These are phyloP conservation scores for Phanerochaete sordida DNA, from an alignment of 768 basidiomycete genomes.

Conservation along the genomic window DNA sequence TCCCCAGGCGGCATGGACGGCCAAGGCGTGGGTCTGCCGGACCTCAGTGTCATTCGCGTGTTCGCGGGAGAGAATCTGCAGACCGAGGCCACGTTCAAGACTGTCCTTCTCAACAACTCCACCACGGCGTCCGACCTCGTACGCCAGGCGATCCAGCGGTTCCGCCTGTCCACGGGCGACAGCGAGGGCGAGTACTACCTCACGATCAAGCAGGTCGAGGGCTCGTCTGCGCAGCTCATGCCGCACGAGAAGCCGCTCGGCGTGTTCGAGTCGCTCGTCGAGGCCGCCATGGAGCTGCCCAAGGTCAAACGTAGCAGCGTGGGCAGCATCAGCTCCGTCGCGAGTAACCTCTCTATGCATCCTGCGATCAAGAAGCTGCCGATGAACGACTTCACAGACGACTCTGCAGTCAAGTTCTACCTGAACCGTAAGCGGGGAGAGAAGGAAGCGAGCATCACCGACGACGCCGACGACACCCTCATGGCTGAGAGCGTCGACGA, in stretches of 20 bases:
- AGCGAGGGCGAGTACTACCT: slow-evolving; percentile 72
- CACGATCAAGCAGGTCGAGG: slow-evolving; percentile 91
- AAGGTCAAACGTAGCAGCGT: slow-evolving; percentile 92
- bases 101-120: slow-evolving; percentile 84
- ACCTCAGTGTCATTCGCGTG: slow-evolving; percentile 91
- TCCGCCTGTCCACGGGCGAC: slow-evolving; percentile 69
- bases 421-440: slow-evolving; percentile 61
- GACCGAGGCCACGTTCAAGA: slow-evolving; percentile 98
- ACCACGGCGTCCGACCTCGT: slow-evolving; percentile 85
- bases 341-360: slow-evolving; percentile 89
- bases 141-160: slow-evolving; percentile 90
- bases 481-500: slow-evolving; percentile 34
- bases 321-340: slow-evolving; percentile 90
- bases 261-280: slow-evolving; percentile 83
- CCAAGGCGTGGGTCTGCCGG: slow-evolving; percentile 62
- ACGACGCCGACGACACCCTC: slow-evolving; percentile 40
- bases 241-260: slow-evolving; percentile 78
- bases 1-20: slow-evolving; percentile 58
- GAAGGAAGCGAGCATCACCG: slow-evolving; percentile 37
- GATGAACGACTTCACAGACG: slow-evolving; percentile 98
- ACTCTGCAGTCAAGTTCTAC: slow-evolving; percentile 96
- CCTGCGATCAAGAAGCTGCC: slow-evolving; percentile 92
- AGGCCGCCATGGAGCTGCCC: slow-evolving; percentile 75
- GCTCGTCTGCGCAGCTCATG: slow-evolving; percentile 71
- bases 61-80: slow-evolving; percentile 91